These are phyloP conservation scores for Nymphaea thermarum DNA, from an alignment of 164 flowering plant genomes.

Conservation along the genomic window DNA sequence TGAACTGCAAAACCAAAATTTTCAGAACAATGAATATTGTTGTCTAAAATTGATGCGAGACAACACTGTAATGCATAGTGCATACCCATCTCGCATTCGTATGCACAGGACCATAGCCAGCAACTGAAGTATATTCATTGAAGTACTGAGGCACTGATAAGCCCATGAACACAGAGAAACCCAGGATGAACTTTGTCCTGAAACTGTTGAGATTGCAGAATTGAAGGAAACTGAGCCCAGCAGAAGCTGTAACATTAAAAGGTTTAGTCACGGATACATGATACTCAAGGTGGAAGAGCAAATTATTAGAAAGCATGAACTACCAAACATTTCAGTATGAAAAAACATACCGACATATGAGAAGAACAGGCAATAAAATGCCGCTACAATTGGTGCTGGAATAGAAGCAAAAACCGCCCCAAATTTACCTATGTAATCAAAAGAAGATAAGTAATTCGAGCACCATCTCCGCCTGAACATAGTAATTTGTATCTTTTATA, in stretches of 20 bases:
- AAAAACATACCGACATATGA: slow-evolving; percentile 67
- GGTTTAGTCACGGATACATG: too few relatives aligned
- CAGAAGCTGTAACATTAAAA: slow-evolving; percentile 34
- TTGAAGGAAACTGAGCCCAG: slow-evolving; percentile 67
- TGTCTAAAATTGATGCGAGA: too few relatives aligned
- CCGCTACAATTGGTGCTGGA: slow-evolving; percentile 63
- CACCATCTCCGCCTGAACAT: too few relatives aligned
- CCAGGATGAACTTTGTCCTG: slow-evolving; percentile 57
- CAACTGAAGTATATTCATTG: slow-evolving; percentile 45
- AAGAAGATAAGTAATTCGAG: too few relatives aligned
- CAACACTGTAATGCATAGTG: too few relatives aligned
- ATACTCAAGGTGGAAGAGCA: too few relatives aligned
- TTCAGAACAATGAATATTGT: background rate
- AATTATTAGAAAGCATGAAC: too few relatives aligned
- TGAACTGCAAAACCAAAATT: slow-evolving; percentile 36
- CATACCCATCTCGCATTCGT: slow-evolving; percentile 73
- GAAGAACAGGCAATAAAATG: slow-evolving; percentile 60
- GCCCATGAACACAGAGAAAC: slow-evolving; percentile 83
- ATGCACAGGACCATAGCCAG: slow-evolving; percentile 65
- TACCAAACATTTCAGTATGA: background rate
- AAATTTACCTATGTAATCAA: slow-evolving; percentile 41
- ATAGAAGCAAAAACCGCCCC: slow-evolving; percentile 79
- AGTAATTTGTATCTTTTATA: too few relatives aligned
- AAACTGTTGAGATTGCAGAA: slow-evolving; percentile 87
- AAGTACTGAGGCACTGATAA: slow-evolving; percentile 79